Base-by-base conservation (phyloP, 805 yeast genomes). In the Cyberlindnera petersonii region DNA sequence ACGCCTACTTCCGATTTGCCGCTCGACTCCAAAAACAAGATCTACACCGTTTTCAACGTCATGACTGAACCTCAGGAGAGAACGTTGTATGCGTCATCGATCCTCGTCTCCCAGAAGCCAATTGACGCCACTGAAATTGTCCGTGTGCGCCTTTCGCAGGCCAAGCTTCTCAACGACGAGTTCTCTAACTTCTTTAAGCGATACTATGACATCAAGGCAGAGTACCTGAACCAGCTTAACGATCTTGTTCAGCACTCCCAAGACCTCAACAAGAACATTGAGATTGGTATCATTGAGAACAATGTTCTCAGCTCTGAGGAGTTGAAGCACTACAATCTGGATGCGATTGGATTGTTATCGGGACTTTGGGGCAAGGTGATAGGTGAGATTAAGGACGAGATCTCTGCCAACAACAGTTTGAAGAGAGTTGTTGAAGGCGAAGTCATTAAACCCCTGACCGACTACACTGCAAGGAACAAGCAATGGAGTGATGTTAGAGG, bases 151-250 rank as follows among this genome's bases (percentile, higher is more conserved):
- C 64, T 76, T 27, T 62, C 70, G 24, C 75, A 73, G 48, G 76
- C 79, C 32, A 72, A 73, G 50, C 52, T 68, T 31, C 62, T 79
- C 35, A 82, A 82, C 52, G 74, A 72, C 41, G 79, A 75, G 35
- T 68, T 85, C 46, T 77, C 84, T 26, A 69, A 67, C 29, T 74
- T 86, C 70, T 67, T 84, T 40, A 70, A 74, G 27, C 77, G 73
- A 21, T 56, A 56, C 42, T 46, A 56, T 26, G 33, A 43, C 14
- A 50, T 56, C 31, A 55, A 55, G 37, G 42, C 54, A 1, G 39
- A 40, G 16, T 55, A 56, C 34, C 36, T 53, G 8, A 34, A 35
- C 18, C 51, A 55, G 24, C 41, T 56, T 34, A 39, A 40, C 22
- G 43, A 28, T 18, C 43, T 56, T 22, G 53, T 55, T 10, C 40